Percentiles rank a stretch among this genome's conserved stretches.
These are phyloP conservation scores for Gossypium schwendimanii DNA, from an alignment of 441 rosid genomes.

Conservation along the genomic window DNA sequence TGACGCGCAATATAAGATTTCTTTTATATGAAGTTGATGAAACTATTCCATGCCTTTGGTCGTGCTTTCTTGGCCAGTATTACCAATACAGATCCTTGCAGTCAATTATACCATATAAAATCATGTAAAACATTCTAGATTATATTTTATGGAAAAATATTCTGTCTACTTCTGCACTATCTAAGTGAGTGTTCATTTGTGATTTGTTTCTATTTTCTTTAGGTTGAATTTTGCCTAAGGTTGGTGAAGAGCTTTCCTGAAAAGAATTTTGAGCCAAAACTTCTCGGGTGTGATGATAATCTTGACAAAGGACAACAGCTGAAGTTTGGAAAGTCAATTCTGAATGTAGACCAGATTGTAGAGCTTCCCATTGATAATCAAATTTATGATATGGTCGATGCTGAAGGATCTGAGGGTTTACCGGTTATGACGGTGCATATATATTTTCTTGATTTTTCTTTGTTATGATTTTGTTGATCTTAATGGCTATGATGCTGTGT, in stretches of 20 bases:
- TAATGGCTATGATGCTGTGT: background rate
- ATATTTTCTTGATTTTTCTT: slow-evolving; percentile 13
- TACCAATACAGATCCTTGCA: background rate
- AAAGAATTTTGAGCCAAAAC: slow-evolving; percentile 37
- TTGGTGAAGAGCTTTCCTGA: slow-evolving; percentile 46
- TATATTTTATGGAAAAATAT: background rate
- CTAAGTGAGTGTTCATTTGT: slow-evolving; percentile 7
- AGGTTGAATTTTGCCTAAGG: slow-evolving; percentile 76
- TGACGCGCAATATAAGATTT: background rate
- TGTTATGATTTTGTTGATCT: background rate
- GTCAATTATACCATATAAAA: background rate
- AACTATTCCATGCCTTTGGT: background rate
- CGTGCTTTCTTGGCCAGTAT: background rate
- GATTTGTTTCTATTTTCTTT: slow-evolving; percentile 26
- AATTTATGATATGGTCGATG: slow-evolving; percentile 82
- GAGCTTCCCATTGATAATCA: slow-evolving; percentile 89
- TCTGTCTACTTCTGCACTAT: background rate
- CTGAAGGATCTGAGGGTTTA: slow-evolving; percentile 71
- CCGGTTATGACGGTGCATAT: slow-evolving; percentile 59
- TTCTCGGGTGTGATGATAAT: slow-evolving; percentile 30
- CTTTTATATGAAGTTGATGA: background rate
- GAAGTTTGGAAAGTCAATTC: slow-evolving; percentile 66
- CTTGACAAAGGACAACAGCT: slow-evolving; percentile 33
- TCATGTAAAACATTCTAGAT: background rate
- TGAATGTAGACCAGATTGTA: slow-evolving; percentile 56